These are phyloP conservation scores for Lepidium africanum DNA, from an alignment of 345 rosid species.

Conservation along the genomic window DNA sequence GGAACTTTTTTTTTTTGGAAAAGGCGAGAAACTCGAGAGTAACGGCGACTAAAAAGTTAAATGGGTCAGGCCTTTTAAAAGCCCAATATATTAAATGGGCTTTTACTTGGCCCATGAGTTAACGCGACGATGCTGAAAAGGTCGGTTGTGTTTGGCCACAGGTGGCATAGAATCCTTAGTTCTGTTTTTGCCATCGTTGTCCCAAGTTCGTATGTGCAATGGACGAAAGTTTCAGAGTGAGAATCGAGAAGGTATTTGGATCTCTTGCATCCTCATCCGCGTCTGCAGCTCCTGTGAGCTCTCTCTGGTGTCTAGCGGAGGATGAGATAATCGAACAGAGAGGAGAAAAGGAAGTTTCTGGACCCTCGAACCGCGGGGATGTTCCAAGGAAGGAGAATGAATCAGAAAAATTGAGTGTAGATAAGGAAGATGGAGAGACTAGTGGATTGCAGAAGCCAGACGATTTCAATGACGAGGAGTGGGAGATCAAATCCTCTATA, in stretches of 20 bases:
- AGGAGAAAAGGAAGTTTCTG: conserved; percentile 25
- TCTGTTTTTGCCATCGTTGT: background rate
- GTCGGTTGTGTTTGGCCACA: conserved; percentile 32
- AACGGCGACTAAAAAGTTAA: background rate
- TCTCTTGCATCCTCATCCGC: conserved; percentile 44
- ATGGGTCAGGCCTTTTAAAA: background rate
- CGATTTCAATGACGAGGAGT: conserved; percentile 55
- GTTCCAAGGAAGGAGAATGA: conserved; percentile 19
- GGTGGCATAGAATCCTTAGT: background rate
- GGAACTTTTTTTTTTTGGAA: background rate
- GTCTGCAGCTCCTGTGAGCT: conserved; percentile 13
- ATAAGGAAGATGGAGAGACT: conserved; percentile 7
- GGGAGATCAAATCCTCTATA: conserved; percentile 65
- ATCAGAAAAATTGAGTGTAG: conserved; percentile 24
- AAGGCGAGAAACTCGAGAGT: conserved; percentile 3
- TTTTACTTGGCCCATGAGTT: background rate
- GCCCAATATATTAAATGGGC: background rate
- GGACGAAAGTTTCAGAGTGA: conserved; percentile 65
- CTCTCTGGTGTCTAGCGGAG: conserved; percentile 65
- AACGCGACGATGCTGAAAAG: background rate
- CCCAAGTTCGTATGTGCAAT: conserved; percentile 17
- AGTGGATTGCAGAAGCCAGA: conserved; percentile 28
- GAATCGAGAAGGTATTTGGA: conserved; percentile 67
- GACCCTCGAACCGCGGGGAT: conserved; percentile 2
- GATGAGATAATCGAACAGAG: conserved; percentile 53